Conservation (phyloP, 192 early-diverging fungal species). For the Thoreauomyces humboldtii region DNA sequence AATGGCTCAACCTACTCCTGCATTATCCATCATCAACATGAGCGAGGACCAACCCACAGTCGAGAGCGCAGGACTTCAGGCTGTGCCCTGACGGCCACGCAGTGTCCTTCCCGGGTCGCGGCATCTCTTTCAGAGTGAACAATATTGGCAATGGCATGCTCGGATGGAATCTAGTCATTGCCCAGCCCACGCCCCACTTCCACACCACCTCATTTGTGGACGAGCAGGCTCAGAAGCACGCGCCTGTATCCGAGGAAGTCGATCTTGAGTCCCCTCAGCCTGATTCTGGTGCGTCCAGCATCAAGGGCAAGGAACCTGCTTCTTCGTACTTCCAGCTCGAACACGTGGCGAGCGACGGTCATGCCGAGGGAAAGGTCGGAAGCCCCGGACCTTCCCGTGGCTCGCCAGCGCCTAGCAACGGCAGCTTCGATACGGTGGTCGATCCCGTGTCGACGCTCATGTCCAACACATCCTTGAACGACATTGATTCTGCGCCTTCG, state of each 20-base stretch:
- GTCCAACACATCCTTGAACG: background rate
- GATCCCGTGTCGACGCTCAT: conserved; percentile 4
- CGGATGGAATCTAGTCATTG: conserved; percentile 48
- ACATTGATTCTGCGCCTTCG: background rate
- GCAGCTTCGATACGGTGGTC: conserved; percentile 5
- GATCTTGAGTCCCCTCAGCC: too few relatives aligned
- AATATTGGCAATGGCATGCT: conserved; percentile 54
- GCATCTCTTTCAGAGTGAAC: conserved; percentile 42
- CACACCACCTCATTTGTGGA: conserved; percentile 29
- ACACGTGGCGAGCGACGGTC: conserved; percentile 12
- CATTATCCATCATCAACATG: too few relatives aligned
- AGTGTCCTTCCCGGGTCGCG: conserved; percentile 35
- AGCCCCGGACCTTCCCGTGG: background rate
- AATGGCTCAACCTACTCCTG: too few relatives aligned
- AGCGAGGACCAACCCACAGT: too few relatives aligned
- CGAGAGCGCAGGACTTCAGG: too few relatives aligned
- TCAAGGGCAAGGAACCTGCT: background rate
- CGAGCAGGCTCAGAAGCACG: background rate
- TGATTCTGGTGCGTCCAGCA: background rate
- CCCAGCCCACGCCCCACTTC: conserved; percentile 38
- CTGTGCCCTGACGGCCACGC: conserved; percentile 43
- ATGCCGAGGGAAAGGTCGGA: conserved; percentile 8
- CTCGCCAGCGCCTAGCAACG: conserved; percentile 3
- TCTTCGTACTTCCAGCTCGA: conserved; percentile 14
- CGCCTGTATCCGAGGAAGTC: too few relatives aligned